Conservation (phyloP, 2,329 filamentous ascomycete genomes). For the Cladobotryum protrusum region DNA sequence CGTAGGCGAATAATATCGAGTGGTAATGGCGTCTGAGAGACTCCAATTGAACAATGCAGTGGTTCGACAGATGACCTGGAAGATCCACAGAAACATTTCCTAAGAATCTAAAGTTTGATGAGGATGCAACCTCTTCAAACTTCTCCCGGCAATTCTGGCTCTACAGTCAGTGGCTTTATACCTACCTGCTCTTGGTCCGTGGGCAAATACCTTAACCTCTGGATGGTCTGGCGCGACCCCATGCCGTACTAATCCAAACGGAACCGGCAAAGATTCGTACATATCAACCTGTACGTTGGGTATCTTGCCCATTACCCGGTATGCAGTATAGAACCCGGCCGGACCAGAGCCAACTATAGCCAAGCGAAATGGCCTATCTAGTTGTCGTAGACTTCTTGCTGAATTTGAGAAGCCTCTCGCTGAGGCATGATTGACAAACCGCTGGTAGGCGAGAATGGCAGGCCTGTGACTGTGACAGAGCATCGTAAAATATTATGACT, state of each 20-base stretch:
- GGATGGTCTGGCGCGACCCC: conserved; percentile 98
- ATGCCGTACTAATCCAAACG: conserved; percentile 86
- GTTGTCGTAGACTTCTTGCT: neutral
- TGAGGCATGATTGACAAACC: neutral
- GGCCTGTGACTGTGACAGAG: neutral
- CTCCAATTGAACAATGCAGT: conserved; percentile 56
- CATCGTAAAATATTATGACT: neutral
- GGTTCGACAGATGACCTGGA: conserved; percentile 29
- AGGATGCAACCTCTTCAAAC: conserved; percentile 80
- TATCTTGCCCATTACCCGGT: conserved; percentile 73
- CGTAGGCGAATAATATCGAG: conserved; percentile 87
- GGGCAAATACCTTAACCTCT: conserved; percentile 79
- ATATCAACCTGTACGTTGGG: conserved; percentile 75
- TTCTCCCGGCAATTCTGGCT: conserved; percentile 81
- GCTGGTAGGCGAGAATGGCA: neutral
- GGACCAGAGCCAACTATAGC: conserved; percentile 91
- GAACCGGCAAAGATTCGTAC: conserved; percentile 91
- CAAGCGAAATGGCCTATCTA: conserved; percentile 59
- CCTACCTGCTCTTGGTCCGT: conserved; percentile 11
- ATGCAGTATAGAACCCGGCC: conserved; percentile 91
- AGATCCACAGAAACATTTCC: conserved; percentile 80
- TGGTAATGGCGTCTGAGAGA: conserved; percentile 78
- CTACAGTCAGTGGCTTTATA: neutral
- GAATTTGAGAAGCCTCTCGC: neutral
- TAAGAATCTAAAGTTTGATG: conserved; percentile 79